A percentile compares a stretch with the other conserved stretches of the same genome.
Conservation (phyloP, 345 rosid genomes). For the Dovyalis caffra region DNA sequence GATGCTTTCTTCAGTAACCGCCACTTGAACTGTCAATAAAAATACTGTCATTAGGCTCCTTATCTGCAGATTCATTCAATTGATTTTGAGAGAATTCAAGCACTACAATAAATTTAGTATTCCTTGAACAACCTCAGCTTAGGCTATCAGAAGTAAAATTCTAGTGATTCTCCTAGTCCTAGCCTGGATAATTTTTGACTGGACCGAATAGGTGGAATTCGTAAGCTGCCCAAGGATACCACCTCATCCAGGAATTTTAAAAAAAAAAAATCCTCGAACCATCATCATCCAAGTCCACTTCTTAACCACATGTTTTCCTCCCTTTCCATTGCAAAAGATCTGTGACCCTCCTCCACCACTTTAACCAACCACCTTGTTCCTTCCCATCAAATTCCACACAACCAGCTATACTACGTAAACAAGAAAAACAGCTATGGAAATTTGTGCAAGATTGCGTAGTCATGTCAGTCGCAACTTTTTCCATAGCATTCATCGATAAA, state of each 20-base stretch:
- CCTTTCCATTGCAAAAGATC: not conserved
- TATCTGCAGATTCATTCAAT: not conserved
- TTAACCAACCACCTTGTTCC: not conserved
- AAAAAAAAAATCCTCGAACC: no score
- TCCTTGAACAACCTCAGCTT: not conserved
- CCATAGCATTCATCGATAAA: not conserved
- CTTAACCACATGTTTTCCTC: not conserved
- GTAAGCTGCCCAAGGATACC: no score
- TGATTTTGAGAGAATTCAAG: not conserved
- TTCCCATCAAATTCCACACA: not conserved
- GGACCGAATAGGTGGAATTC: no score
- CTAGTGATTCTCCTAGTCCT: not conserved
- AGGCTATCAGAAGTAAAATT: not conserved
- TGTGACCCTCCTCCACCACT: not conserved
- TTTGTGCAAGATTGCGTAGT: not conserved
- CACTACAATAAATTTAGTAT: not conserved
- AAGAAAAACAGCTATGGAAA: not conserved
- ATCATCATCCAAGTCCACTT: not conserved
- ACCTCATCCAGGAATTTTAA: no score
- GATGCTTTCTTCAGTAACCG: constrained; percentile 81
- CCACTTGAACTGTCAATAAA: constrained; percentile 74
- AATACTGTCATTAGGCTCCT: not conserved
- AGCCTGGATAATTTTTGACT: not conserved
- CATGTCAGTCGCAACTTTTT: not conserved
- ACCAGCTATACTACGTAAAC: not conserved